A percentile compares a stretch with the other conserved stretches of the same genome.
Conservation (phyloP, 179 eudicot species). For the Silene noctiflora region DNA sequence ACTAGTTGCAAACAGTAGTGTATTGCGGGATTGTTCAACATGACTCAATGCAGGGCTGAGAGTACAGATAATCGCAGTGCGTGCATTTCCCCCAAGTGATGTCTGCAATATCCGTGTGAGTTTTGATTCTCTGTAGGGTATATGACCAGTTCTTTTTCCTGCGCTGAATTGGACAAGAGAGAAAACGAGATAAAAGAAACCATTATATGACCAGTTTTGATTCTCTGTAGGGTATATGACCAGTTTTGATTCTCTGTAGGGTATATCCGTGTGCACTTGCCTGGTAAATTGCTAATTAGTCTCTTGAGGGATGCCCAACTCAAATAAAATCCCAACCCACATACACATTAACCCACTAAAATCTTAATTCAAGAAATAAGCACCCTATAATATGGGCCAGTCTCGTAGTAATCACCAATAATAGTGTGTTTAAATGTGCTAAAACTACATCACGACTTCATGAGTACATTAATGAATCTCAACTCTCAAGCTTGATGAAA, state of each 20-base stretch:
- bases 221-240: too few relatives aligned
- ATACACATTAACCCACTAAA: too few relatives aligned
- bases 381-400: too few relatives aligned
- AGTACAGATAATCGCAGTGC: conserved; percentile 97
- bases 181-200: neutral
- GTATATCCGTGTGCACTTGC: conserved; percentile 5
- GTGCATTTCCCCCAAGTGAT: conserved; percentile 95
- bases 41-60: conserved; percentile 95
- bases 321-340: too few relatives aligned
- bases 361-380: too few relatives aligned
- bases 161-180: conserved; percentile 40
- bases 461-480: neutral
- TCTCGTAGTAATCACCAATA: too few relatives aligned
- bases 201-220: too few relatives aligned
- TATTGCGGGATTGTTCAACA: conserved; percentile 88
- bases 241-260: too few relatives aligned
- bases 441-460: neutral
- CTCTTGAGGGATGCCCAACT: too few relatives aligned
- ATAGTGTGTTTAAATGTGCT: neutral
- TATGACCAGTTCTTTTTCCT: conserved; percentile 73
- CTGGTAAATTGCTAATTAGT: neutral
- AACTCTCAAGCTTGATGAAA: neutral
- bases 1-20: conserved; percentile 79
- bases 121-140: conserved; percentile 95
- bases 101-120: conserved; percentile 91